A percentile compares a stretch with the other conserved stretches of the same genome.
Evolutionary conservation across 1,139 yeast species (phyloP).

Genomic region (Geotrichum klebahnii): DNA sequence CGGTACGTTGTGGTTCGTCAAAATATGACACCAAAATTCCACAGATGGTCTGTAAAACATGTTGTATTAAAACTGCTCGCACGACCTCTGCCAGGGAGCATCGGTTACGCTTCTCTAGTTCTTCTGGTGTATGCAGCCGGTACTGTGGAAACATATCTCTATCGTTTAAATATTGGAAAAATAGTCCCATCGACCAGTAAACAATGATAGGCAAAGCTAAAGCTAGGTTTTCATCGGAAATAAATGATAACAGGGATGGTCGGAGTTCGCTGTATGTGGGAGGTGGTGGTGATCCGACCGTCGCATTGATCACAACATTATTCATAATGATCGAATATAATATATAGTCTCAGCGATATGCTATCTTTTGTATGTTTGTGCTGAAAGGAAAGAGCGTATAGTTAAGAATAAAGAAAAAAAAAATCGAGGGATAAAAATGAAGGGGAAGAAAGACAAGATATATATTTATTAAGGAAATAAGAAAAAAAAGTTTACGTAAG

Average conservation of each 20-base stretch:
- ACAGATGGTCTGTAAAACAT: slow-evolving; percentile 67
- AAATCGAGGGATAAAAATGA: too few relatives aligned
- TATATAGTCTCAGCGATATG: too few relatives aligned
- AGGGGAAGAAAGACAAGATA: too few relatives aligned
- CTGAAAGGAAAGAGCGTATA: too few relatives aligned
- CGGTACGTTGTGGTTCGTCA: slow-evolving; percentile 66
- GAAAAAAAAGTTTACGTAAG: too few relatives aligned
- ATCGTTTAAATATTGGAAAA: slow-evolving; percentile 72
- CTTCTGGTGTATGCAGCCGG: slow-evolving; percentile 67
- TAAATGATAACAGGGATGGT: slow-evolving; percentile 14
- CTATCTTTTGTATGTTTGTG: too few relatives aligned
- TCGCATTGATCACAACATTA: slow-evolving; percentile 8
- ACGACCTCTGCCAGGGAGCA: slow-evolving; percentile 67
- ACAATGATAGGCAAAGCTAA: slow-evolving; percentile 16
- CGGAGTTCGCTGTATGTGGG: slow-evolving; percentile 11
- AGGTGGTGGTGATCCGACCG: slow-evolving; percentile 12
- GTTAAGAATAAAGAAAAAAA: too few relatives aligned
- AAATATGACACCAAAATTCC: slow-evolving; percentile 55
- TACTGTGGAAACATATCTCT: slow-evolving; percentile 72
- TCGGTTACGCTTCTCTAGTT: slow-evolving; percentile 52
- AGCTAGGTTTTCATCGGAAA: slow-evolving; percentile 9
- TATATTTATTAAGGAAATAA: too few relatives aligned
- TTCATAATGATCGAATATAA: background rate
- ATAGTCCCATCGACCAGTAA: slow-evolving; percentile 60
- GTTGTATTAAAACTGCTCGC: slow-evolving; percentile 79